Base-by-base conservation (phyloP, 768 basidiomycete genomes). In the Trametes cubensis region DNA sequence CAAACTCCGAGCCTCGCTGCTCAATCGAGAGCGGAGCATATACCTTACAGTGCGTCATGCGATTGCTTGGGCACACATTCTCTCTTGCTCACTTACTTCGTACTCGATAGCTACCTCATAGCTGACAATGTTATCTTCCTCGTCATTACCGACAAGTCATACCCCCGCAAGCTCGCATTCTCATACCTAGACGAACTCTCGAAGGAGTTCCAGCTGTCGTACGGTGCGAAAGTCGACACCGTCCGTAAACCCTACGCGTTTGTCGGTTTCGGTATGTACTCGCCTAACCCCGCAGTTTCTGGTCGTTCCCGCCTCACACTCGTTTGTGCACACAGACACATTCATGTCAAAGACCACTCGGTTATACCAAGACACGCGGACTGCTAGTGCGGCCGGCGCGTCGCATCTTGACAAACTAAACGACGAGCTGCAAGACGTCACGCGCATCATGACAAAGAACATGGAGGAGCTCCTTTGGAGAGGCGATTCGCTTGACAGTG, bases 391-490 rank as follows among this genome's bases (percentile, higher is more conserved):
- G 21, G 81, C 88, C 21, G 82, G 78, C 20, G 70, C 80, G 58
- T 88, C 86, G 14, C 83, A 84, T 56, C 74, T 99, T 58, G 94
- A 95, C 74, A 89, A 83, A 75, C 80, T 99, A 48, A 98, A 98
- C 70, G 95, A 94, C 70, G 96, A 99, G 67, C 79, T 99, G 40
- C 94, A 97, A 72, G 97, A 99, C 71, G 97, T 99, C 62, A 98
- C 97, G 51, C 82, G 94, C 66, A 98, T 99, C 76, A 98, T 99
- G 97, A 98, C 97, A 10, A 98, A 99, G 80, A 98, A 99, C 72
- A 99, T 99, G 96, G 97, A 99, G 76, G 97, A 99, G 75, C 79
- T 99, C 54, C 77, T 99, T 51, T 98, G 96, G 97, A 82, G 97
- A 73, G 97, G 97, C 26, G 97, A 99, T 74, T 96, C 94, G 30